Evolutionary conservation across 2,329 filamentous ascomycete species (phyloP).

Genomic region (Fusarium sp.): DNA sequence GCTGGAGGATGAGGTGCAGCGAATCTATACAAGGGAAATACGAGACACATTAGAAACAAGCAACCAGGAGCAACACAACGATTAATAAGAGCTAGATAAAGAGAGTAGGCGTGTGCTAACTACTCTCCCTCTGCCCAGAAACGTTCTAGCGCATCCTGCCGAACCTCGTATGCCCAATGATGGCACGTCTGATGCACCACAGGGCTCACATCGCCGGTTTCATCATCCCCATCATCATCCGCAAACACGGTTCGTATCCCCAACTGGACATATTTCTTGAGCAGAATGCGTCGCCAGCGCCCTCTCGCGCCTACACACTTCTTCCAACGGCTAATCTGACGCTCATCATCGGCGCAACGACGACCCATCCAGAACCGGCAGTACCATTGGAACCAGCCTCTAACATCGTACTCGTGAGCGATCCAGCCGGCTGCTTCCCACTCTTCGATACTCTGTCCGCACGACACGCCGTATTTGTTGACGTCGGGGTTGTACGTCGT

Average conservation of each 20-base stretch:
- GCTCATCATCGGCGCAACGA: conserved; percentile 18
- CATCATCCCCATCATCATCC: conserved; percentile 8
- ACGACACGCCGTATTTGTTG: conserved; percentile 27
- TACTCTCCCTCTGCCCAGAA: conserved; percentile 18
- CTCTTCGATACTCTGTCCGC: conserved; percentile 28
- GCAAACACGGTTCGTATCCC: conserved; percentile 27
- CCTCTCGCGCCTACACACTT: conserved; percentile 28
- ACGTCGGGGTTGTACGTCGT: conserved; percentile 17
- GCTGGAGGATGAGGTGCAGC: no score
- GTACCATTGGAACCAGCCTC: conserved; percentile 32
- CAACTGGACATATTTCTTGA: conserved; percentile 20
- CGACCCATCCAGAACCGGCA: conserved; percentile 28
- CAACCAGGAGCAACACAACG: no score
- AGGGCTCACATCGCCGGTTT: conserved; percentile 20
- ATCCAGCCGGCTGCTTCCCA: conserved; percentile 35
- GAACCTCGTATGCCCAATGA: conserved; percentile 29
- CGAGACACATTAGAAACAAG: no score
- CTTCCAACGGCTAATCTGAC: conserved; percentile 32
- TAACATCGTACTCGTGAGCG: conserved; percentile 16
- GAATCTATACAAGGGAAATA: no score
- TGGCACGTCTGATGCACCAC: conserved; percentile 30
- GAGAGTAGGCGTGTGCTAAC: no score
- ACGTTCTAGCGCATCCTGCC: conserved; percentile 15
- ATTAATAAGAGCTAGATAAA: no score
- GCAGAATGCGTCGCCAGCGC: conserved; percentile 20